Base-by-base conservation (phyloP, 805 yeast genomes). In the Diddensiella santjacobensis region DNA sequence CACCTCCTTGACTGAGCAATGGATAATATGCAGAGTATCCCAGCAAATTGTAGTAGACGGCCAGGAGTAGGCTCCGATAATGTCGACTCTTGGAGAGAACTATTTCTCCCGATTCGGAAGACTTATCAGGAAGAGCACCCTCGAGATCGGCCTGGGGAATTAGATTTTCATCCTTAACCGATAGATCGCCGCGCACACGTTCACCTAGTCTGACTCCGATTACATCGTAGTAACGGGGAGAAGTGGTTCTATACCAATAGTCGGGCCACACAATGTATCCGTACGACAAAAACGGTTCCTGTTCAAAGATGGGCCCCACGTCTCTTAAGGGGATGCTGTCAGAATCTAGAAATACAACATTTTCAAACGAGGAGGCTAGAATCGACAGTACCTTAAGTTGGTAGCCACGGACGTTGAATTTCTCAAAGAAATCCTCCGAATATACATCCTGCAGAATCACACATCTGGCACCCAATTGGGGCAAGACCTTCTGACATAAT, bases 161-260 rank as follows among this genome's bases (percentile, higher is more conserved):
- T 23, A 60, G 62, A 62, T 55, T 61, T 55, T 53, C 69, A 63
- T 57, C 74, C 55, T 64, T 55, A 18, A 64, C 78, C 52, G 50
- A 69, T 65, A 69, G 45, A 55, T 68, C 49, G 53, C 65, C 66
- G 13, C 62, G 58, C 13, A 61, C 74, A 60, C 57, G 69, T 40
- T 60, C 57, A 23, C 77, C 73, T 1, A 80, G 68, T 43, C 68
- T 56, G 11, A 80, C 69, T 2, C 80, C 85, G 0, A 87, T 87
- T 54, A 87, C 80, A 24, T 78, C 76, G 64, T 84, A 87, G 58
- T 76, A 83, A 33, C 69, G 68, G 3, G 96, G 95, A 1, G 86
- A 78, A 1, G 90, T 85, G 4, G 90, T 80, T 55, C 96, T 74
- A 64, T 83, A 78, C 96, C 96, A 87, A 64, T 81, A 87, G 65